Percentiles rank a stretch among this genome's conserved stretches.
Conservation (phyloP, 179 eudicot species). For the Gypsophila paniculata region DNA sequence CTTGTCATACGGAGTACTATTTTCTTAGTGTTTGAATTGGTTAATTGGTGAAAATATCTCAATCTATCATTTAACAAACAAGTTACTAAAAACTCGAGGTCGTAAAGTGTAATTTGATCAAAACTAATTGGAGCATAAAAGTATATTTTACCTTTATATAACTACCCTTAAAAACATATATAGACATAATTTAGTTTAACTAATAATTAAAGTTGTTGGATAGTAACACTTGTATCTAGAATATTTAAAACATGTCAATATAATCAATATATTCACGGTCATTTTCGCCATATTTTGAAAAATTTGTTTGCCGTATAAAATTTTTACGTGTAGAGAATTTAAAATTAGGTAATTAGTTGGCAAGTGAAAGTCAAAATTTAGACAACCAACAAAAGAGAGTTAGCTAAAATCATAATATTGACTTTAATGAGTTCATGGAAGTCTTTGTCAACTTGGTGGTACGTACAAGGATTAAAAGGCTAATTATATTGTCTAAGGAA, state of each 20-base stretch:
- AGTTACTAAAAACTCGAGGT: too few species aligned
- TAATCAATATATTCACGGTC: background rate
- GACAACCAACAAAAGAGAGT: background rate
- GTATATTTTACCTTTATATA: too few species aligned
- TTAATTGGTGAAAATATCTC: too few species aligned
- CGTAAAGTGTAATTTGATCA: too few species aligned
- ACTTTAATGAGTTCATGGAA: background rate
- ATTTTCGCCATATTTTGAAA: background rate
- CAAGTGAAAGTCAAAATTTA: conserved; percentile 21
- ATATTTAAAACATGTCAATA: background rate
- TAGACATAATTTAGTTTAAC: too few species aligned
- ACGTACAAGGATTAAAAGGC: conserved; percentile 12
- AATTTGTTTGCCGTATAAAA: background rate
- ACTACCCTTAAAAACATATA: too few species aligned
- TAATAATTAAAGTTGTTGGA: too few species aligned
- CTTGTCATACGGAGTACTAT: too few species aligned
- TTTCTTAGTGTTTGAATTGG: too few species aligned
- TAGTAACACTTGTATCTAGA: background rate
- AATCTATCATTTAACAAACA: too few species aligned
- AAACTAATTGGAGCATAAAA: too few species aligned
- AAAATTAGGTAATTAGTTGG: conserved; percentile 22
- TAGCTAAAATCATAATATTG: too few species aligned
- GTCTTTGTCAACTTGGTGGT: conserved; percentile 22
- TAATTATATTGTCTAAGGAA: conserved; percentile 17
- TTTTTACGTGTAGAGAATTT: conserved; percentile 14